Evolutionary conservation across 2,329 filamentous ascomycete species (phyloP), one percentile per base, ranked within the genome.

Genomic region (Chaetomium globosum): DNA sequence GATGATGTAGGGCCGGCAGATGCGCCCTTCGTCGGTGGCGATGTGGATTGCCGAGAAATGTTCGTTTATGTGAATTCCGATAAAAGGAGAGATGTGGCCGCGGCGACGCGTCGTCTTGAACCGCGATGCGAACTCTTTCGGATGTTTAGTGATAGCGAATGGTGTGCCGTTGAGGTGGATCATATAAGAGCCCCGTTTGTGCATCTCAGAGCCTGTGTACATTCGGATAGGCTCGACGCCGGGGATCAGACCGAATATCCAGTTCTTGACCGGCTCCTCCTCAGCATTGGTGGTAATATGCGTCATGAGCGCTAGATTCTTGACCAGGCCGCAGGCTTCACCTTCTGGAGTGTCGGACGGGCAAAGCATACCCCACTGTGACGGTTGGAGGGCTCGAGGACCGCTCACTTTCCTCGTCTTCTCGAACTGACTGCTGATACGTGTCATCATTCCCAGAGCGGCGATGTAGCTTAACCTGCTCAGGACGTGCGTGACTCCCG

Each of bases 391-490:
- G 21, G 96, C 95, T 85, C 95, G 89, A 73, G 96, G 95, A 70
- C 96, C 96, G 74, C 89, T 93, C 67, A 99, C 93, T 78, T 99
- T 99, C 72, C 95, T 83, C 2, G 95, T 98, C 83, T 99, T 99
- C 76, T 99, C 95, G 74, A 99, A 99, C 80, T 99, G 95, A 84
- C 91, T 96, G 77, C 90, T 95, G 74, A 99, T 98, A 77, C 95
- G 86, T 16, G 95, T 99, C 95, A 99, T 99, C 96, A 99, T 99
- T 68, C 96, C 96, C 31, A 99, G 85, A 31, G 95, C 95, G 68
- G 90, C 91, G 76, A 99, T 97, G 75, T 98, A 99, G 77, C 94
- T 98, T 63, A 99, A 82, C 69, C 95, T 88, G 78, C 94, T 98
- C 57, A 99, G 83, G 49, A 99, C 93, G 77, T 99, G 95, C 0